phyloP scores from a whole-genome alignment of 169 alveolate genomes.

The Plasmodium adleri region DNA sequence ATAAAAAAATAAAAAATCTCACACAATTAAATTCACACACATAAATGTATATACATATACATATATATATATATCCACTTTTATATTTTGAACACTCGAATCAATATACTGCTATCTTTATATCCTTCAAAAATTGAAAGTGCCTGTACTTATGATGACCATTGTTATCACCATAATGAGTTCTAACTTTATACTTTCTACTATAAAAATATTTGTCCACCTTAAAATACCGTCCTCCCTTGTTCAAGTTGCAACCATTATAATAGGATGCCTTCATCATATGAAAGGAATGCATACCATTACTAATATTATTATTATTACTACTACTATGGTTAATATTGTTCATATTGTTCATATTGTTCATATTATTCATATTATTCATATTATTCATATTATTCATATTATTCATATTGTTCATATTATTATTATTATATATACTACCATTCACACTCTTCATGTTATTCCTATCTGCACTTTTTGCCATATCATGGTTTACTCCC shows the following conservation, averaged over 20 bases:
- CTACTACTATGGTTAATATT: too few relatives aligned
- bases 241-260: slow-evolving; percentile 28
- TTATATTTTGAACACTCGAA: too few relatives aligned
- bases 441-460: too few relatives aligned
- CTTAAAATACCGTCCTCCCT: slow-evolving; percentile 8
- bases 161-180: slow-evolving; percentile 10
- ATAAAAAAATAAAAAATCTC: too few relatives aligned
- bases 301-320: background rate
- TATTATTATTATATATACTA: background rate
- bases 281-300: background rate
- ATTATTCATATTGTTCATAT: background rate
- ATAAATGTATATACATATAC: too few relatives aligned
- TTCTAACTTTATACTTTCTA: slow-evolving; percentile 33
- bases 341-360: too few relatives aligned
- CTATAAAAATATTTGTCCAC: slow-evolving; percentile 41
- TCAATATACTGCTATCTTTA: slow-evolving; percentile 47
- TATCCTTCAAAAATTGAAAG: slow-evolving; percentile 29
- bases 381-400: slow-evolving; percentile 4
- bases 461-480: slow-evolving; percentile 8
- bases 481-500: slow-evolving; percentile 5
- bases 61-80: too few relatives aligned
- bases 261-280: slow-evolving; percentile 20
- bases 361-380: background rate
- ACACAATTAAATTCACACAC: too few relatives aligned
- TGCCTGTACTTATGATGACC: slow-evolving; percentile 18